phyloP scores from a whole-genome alignment of 2,329 filamentous ascomycete species.

The Penicillium sclerotigenum region DNA sequence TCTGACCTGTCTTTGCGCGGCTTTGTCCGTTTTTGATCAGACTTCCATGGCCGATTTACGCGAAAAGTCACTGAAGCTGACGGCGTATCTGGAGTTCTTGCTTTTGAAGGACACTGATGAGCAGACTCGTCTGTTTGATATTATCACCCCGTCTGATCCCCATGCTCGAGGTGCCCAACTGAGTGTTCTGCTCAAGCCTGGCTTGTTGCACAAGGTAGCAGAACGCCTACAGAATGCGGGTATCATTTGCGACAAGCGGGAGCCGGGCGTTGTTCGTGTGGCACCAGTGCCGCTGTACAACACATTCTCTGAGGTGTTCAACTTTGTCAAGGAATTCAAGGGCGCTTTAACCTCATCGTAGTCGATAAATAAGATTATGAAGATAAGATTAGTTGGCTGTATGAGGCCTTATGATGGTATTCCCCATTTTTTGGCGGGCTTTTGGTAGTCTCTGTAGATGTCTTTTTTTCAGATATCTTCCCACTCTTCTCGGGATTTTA shows the following conservation, averaged over 20 bases:
- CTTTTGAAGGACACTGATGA: conserved; percentile 46
- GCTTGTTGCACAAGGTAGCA: conserved; percentile 67
- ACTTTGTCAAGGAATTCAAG: conserved; percentile 47
- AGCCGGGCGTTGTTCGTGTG: conserved; percentile 77
- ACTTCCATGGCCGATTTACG: conserved; percentile 67
- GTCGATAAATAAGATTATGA: background rate
- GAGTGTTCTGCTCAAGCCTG: conserved; percentile 67
- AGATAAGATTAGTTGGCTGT: background rate
- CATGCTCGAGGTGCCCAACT: conserved; percentile 71
- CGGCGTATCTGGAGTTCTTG: conserved; percentile 70
- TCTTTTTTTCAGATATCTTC: no score
- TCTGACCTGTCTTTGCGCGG: conserved; percentile 66
- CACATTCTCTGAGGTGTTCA: conserved; percentile 67
- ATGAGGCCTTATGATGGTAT: no score
- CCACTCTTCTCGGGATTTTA: no score
- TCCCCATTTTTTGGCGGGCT: no score
- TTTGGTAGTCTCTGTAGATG: no score
- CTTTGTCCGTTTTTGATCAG: conserved; percentile 68
- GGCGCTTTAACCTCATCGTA: conserved; percentile 24
- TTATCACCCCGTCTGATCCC: conserved; percentile 68
- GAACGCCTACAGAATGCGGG: conserved; percentile 64
- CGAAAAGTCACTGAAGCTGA: conserved; percentile 67
- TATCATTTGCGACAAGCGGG: conserved; percentile 76
- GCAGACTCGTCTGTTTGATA: conserved; percentile 48
- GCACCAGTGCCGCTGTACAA: conserved; percentile 83